A percentile compares a stretch with the other conserved stretches of the same genome.
Conservation (phyloP, 1,284 basidiomycete genomes). For the Ganoderma sp. region DNA sequence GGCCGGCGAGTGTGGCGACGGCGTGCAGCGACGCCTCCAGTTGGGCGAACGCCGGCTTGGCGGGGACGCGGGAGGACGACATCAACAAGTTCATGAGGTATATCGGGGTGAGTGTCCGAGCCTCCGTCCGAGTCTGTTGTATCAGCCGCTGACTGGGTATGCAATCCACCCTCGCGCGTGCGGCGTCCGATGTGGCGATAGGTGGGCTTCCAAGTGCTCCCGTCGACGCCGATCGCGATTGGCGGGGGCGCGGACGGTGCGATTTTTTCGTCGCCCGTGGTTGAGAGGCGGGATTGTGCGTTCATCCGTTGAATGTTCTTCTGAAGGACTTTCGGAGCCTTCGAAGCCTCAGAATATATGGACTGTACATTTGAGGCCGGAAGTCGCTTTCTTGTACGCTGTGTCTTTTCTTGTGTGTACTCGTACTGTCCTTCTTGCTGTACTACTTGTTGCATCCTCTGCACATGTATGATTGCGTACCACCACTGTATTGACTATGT, state of each 20-base stretch:
- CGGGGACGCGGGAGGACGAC: slow-evolving; percentile 15
- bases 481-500: background rate
- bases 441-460: background rate
- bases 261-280: slow-evolving; percentile 9
- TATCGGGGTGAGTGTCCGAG: slow-evolving; percentile 49
- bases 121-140: background rate
- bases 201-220: slow-evolving; percentile 18
- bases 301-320: background rate
- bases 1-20: slow-evolving; percentile 4
- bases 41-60: slow-evolving; percentile 21
- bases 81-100: slow-evolving; percentile 53
- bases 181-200: background rate
- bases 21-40: slow-evolving; percentile 10
- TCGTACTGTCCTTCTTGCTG: background rate
- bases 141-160: background rate
- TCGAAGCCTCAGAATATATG: background rate
- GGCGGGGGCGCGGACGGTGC: background rate
- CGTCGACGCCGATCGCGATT: slow-evolving; percentile 6
- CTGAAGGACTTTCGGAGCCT: background rate
- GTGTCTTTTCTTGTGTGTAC: background rate
- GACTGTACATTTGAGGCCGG: background rate
- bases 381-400: background rate
- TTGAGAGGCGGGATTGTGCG: slow-evolving; percentile 15
- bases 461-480: background rate
- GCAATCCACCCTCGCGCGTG: background rate